Evolutionary conservation across 2,329 filamentous ascomycete species (phyloP).

Genomic region (Fusarium denticulatum): DNA sequence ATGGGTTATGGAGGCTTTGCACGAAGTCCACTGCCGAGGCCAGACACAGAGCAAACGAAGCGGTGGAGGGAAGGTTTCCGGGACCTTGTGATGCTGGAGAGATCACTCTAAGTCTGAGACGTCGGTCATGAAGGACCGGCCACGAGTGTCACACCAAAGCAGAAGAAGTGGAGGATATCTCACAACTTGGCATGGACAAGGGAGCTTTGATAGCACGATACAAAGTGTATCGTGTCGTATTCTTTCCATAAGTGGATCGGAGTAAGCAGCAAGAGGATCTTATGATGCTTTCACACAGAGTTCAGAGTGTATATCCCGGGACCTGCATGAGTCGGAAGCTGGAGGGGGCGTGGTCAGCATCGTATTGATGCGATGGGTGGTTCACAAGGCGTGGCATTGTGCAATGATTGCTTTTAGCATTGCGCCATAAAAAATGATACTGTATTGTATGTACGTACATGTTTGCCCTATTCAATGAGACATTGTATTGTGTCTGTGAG

Average conservation of each 20-base stretch:
- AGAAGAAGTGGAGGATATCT: slow-evolving; percentile 3
- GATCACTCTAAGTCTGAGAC: slow-evolving; percentile 51
- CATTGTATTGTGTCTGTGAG: background rate
- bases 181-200: background rate
- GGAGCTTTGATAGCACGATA: slow-evolving; percentile 5
- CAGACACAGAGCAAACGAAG: slow-evolving; percentile 58
- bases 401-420: slow-evolving; percentile 3
- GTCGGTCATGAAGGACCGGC: slow-evolving; percentile 7
- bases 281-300: slow-evolving; percentile 1
- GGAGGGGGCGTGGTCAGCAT: slow-evolving; percentile 15
- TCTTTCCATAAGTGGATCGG: background rate
- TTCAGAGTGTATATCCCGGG: slow-evolving; percentile 9
- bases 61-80: slow-evolving; percentile 67
- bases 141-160: slow-evolving; percentile 21
- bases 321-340: slow-evolving; percentile 26
- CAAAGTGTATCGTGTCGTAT: background rate
- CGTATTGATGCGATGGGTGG: slow-evolving; percentile 3
- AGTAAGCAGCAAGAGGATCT: background rate
- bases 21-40: slow-evolving; percentile 50
- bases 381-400: slow-evolving; percentile 10
- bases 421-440: slow-evolving; percentile 4
- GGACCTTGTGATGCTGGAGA: slow-evolving; percentile 62
- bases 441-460: background rate
- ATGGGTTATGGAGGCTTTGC: slow-evolving; percentile 72
- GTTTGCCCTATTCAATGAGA: background rate